Evolutionary conservation across 2,329 filamentous ascomycete genomes (phyloP).

Genomic region (Aspergillus sp.): DNA sequence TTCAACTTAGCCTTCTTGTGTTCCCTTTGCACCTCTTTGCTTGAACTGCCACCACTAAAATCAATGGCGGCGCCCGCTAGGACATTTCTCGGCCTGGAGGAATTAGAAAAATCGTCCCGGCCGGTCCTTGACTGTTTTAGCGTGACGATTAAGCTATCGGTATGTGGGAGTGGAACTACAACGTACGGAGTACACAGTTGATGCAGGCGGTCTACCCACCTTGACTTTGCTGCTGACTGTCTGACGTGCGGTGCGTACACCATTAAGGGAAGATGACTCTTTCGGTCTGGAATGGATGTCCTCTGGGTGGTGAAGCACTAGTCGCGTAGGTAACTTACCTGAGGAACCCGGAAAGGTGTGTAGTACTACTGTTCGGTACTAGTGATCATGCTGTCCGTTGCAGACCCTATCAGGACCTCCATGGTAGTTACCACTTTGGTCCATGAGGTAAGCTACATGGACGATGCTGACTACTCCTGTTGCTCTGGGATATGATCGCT

Average conservation of each 20-base stretch:
- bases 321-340: background rate
- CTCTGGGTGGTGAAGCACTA: no score
- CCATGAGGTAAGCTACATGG: background rate
- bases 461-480: background rate
- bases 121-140: background rate
- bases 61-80: background rate
- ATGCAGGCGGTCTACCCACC: no score
- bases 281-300: background rate
- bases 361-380: background rate
- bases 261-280: background rate
- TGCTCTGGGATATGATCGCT: background rate
- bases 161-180: background rate
- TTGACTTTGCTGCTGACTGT: background rate
- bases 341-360: no score
- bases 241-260: background rate
- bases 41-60: background rate
- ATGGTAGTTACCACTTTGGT: background rate
- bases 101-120: background rate
- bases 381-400: background rate
- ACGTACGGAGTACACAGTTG: no score
- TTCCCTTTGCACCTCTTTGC: background rate
- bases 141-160: background rate
- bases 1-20: background rate
- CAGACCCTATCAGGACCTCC: background rate
- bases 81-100: background rate